Evolutionary conservation across 345 rosid genomes (phyloP), one percentile per base, ranked within the genome.

Genomic region (Citrus trifoliata): DNA sequence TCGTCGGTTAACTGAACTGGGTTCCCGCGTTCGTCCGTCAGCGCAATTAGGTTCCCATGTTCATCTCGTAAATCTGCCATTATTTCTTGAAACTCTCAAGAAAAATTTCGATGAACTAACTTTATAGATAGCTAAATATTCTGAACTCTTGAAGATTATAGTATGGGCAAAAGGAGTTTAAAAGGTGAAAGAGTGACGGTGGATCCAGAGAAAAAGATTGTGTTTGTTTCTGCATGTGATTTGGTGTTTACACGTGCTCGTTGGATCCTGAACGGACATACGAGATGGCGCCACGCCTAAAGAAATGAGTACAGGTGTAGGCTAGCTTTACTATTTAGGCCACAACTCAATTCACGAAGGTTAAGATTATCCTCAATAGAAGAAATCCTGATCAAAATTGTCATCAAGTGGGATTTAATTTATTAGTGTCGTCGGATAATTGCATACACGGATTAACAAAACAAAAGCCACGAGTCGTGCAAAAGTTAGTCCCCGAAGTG

Each of bases 41-140:
- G 83, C 61, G 76, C 82, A 75, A 92, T 63, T 5, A 86, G 89
- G 67, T 90, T 92, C 4, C 93, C 97, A 16, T 74, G 13, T 59
- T 88, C 89, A 51, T 95, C 98, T 76, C 82, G 79, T 71, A 95
- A 12, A 48, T 88, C 83, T 1, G 96, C 90, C 95, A 91, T 93
- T 40, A 89, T 93, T 30, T 55, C 28, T 38, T 4, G n/a, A 69
- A 69, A 73, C 4, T 7, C 35, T 9, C 58, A 3, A 46, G 18
- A 46, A 46, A 12, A 46, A 3, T 46, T 46, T 42, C 1, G 5
- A 12, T 46, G 51, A 46, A 46, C 18, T 10, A 46, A 46, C 51
- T 46, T 13, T 46, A 46, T 46, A 46, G 51, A 46, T 12, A 12
- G 16, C 51, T 46, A 46, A 46, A 46, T 46, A 0, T 68, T 38